Evolutionary conservation across 768 basidiomycete species (phyloP).

Genomic region (Hydnomerulius pinastri): DNA sequence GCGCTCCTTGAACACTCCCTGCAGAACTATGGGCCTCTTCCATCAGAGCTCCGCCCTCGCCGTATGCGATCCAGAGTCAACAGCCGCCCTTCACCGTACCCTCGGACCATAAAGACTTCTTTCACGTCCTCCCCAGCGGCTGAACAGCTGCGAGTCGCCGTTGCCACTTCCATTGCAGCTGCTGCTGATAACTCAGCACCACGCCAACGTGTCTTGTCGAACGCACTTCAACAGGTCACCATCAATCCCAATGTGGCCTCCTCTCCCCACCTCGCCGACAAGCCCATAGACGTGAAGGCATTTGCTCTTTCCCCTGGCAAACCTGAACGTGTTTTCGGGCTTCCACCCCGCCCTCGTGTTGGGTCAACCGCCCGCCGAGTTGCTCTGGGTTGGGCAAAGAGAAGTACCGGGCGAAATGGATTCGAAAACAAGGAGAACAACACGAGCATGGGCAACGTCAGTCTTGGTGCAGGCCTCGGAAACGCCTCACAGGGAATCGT

Average conservation of each 20-base stretch:
- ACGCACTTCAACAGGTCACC: conserved; percentile 44
- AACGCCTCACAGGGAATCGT: conserved; percentile 38
- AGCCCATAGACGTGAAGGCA: conserved; percentile 42
- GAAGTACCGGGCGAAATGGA: conserved; percentile 51
- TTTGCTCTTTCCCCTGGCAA: conserved; percentile 29
- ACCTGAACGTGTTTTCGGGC: conserved; percentile 25
- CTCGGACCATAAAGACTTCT: conserved; percentile 50
- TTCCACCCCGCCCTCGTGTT: conserved; percentile 48
- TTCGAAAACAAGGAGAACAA: conserved; percentile 60
- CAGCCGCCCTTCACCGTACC: conserved; percentile 76
- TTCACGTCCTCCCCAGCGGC: conserved; percentile 39
- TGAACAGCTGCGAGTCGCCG: conserved; percentile 36
- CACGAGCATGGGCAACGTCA: conserved; percentile 9
- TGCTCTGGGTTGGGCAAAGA: conserved; percentile 66
- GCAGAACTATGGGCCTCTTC: conserved; percentile 71
- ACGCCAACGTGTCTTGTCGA: conserved; percentile 21
- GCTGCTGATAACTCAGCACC: conserved; percentile 15
- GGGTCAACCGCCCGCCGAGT: conserved; percentile 57
- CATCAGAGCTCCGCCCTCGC: conserved; percentile 65
- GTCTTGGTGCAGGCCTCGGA: background rate
- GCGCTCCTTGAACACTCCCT: conserved; percentile 74
- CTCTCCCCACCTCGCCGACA: conserved; percentile 39
- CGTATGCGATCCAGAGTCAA: conserved; percentile 66
- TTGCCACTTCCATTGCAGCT: conserved; percentile 20
- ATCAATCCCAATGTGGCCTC: conserved; percentile 44